These are phyloP conservation scores for Kewa caespitosa DNA, from an alignment of 179 eudicot genomes.

Conservation along the genomic window DNA sequence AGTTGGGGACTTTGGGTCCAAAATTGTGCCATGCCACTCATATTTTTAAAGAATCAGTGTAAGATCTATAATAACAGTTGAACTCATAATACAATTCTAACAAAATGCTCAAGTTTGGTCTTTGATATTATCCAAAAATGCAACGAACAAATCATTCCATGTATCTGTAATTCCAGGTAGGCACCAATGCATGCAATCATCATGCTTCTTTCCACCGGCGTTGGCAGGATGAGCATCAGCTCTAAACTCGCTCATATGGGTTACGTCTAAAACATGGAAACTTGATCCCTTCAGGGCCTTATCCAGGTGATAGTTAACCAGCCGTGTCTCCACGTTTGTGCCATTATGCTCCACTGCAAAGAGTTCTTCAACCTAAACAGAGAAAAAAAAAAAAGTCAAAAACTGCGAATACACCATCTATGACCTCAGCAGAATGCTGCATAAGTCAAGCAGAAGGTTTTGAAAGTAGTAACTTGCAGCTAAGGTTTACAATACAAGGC, in stretches of 20 bases:
- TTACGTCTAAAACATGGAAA: constrained; percentile 71
- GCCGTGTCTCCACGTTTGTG: constrained; percentile 77
- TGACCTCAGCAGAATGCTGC: background rate
- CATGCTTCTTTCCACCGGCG: constrained; percentile 92
- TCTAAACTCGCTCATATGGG: constrained; percentile 79
- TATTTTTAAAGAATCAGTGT: too few species aligned
- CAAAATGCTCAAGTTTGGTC: constrained; percentile 11
- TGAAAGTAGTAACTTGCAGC: too few species aligned
- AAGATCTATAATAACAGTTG: background rate
- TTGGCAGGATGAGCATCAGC: constrained; percentile 92
- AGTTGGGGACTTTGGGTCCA: too few species aligned
- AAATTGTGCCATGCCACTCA: too few species aligned
- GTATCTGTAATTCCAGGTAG: constrained; percentile 85
- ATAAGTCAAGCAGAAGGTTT: background rate
- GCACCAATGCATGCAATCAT: constrained; percentile 99
- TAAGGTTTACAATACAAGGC: too few species aligned
- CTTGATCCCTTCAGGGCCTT: constrained; percentile 55
- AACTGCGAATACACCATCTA: background rate
- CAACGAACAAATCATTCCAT: constrained; percentile 83
- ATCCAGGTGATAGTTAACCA: constrained; percentile 67
- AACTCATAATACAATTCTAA: background rate
- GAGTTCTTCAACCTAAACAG: constrained; percentile 62
- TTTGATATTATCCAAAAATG: constrained; percentile 44
- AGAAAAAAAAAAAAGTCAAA: background rate
- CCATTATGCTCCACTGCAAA: constrained; percentile 62